Evolutionary conservation across 306 rosid species (phyloP), one percentile per base, ranked within the genome.

Genomic region (Begonia loranthoides): DNA sequence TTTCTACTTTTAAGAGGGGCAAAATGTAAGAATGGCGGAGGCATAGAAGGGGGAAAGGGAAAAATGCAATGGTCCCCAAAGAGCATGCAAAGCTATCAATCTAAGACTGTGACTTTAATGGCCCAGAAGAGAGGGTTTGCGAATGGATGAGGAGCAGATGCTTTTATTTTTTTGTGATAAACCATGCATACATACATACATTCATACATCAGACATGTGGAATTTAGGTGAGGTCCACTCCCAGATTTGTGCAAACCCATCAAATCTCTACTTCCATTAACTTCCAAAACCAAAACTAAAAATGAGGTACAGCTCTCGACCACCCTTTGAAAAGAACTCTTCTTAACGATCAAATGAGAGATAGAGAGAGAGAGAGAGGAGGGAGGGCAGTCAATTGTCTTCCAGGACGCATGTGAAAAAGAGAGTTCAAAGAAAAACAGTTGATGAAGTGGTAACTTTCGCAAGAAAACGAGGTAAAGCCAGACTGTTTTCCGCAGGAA

Each of bases 101-200:
- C 45, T 60, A 38, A 43, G 88, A 73, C 58, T 65, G 58, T 70
- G 86, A 75, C 83, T 79, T 70, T 67, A 72, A 69, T 74, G 85
- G 70, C 74, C 71, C 75, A 64, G 71, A 54, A 66, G 71, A 63
- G 43, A 57, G 34, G 63, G 3, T 2, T n/a, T n/a, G 3, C 22
- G 22, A 19, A 19, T 19, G 22, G 22, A 19, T 19, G 22, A 19
- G 36, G 36, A 28, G 8, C 36, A 5, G 36, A 4, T 28, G 36
- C 9, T 28, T 28, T 28, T 28, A 28, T 2, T 28, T 1, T 28
- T 28, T 28, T 5, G 0, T 24, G 0, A n/a, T n/a, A n/a, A n/a
- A n/a, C n/a, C 4, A 4, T 28, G 9, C 36, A 28, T 28, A 1
- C 36, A 28, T 28, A 7, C 36, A 28, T 28, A 28, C 36, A 28